phyloP scores from a whole-genome alignment of 1,284 basidiomycete species.

The Cryptococcus deneoformans region DNA sequence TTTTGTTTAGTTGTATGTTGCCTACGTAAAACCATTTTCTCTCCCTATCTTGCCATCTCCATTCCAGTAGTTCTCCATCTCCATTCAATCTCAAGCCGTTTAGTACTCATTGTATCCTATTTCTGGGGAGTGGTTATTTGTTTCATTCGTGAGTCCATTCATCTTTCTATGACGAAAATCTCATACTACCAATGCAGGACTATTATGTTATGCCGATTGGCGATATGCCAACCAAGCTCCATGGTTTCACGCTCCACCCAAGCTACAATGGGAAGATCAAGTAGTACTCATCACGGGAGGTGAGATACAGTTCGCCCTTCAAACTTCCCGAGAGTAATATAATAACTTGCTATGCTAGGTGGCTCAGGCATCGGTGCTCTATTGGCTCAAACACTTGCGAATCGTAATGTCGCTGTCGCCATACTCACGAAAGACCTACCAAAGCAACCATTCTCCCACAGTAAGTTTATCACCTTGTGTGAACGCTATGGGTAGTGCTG shows the following conservation, averaged over 20 bases:
- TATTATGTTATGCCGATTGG: conserved; percentile 63
- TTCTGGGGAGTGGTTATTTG: conserved; percentile 60
- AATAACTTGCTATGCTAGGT: conserved; percentile 54
- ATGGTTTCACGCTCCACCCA: conserved; percentile 57
- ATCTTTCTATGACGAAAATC: neutral
- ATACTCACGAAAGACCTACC: conserved; percentile 76
- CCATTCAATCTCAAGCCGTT: conserved; percentile 57
- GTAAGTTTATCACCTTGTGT: neutral
- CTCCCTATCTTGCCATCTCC: conserved; percentile 75
- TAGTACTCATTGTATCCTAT: conserved; percentile 56
- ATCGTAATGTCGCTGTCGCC: conserved; percentile 74
- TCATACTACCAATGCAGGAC: conserved; percentile 53
- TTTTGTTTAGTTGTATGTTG: no score
- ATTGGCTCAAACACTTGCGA: conserved; percentile 76
- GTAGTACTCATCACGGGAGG: conserved; percentile 87
- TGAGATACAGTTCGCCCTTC: conserved; percentile 40
- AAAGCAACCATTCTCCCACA: conserved; percentile 19
- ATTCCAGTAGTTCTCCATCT: conserved; percentile 71
- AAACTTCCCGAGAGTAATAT: neutral
- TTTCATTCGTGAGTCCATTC: conserved; percentile 56
- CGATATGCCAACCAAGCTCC: conserved; percentile 69
- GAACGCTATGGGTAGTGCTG: neutral
- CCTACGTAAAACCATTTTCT: conserved; percentile 69
- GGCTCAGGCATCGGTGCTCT: conserved; percentile 83
- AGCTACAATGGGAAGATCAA: conserved; percentile 76